Evolutionary conservation across 768 basidiomycete genomes (phyloP).

Genomic region (Pisolithus marmoratus): DNA sequence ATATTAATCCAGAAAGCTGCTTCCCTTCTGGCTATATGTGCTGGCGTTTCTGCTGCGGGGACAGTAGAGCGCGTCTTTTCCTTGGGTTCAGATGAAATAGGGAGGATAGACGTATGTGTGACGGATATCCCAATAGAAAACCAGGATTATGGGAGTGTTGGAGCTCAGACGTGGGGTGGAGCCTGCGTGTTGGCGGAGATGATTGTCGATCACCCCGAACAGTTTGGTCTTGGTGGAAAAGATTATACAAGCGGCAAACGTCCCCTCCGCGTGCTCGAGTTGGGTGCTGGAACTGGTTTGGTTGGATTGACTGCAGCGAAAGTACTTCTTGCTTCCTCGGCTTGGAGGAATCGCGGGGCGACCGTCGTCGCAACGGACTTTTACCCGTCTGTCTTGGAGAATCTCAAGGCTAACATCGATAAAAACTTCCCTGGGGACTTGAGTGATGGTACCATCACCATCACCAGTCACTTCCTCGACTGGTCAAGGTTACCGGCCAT

Average conservation of each 20-base stretch:
- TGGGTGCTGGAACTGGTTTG: constrained; percentile 55
- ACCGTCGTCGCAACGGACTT: constrained; percentile 44
- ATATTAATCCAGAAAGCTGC: constrained; percentile 48
- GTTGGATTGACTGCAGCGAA: constrained; percentile 40
- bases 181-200: constrained; percentile 76
- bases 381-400: constrained; percentile 42
- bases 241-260: not conserved
- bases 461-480: constrained; percentile 31
- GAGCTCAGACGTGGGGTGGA: constrained; percentile 87
- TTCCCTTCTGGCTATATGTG: constrained; percentile 56
- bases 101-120: constrained; percentile 37
- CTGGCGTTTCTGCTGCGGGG: constrained; percentile 62
- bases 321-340: constrained; percentile 13
- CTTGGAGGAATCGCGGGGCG: constrained; percentile 1
- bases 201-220: constrained; percentile 51
- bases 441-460: constrained; percentile 2
- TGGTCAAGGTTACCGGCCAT: constrained; percentile 31
- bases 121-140: constrained; percentile 68
- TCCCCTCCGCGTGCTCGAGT: constrained; percentile 40
- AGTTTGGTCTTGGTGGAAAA: constrained; percentile 37
- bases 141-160: constrained; percentile 65
- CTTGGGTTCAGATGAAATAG: constrained; percentile 29
- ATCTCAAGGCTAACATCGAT: constrained; percentile 40
- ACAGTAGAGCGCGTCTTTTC: constrained; percentile 45
- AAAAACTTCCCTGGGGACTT: constrained; percentile 26